These are phyloP conservation scores for Jamesozyma gamospora DNA, from an alignment of 805 yeast species.

Conservation along the genomic window DNA sequence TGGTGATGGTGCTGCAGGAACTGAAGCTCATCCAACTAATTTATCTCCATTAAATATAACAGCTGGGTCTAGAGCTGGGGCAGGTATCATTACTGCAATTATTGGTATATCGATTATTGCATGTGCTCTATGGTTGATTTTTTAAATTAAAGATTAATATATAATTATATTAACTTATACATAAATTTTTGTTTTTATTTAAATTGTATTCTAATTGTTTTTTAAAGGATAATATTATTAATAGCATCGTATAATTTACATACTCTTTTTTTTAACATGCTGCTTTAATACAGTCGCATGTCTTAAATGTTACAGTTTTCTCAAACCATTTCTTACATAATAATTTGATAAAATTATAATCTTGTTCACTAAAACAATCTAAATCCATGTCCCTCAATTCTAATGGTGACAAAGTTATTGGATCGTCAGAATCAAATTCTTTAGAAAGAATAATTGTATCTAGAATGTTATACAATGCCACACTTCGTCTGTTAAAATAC, in stretches of 20 bases:
- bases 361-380: conserved; percentile 29
- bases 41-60: conserved; percentile 35
- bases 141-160: conserved; percentile 8
- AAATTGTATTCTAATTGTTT: no score
- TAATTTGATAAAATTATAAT: conserved; percentile 16
- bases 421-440: conserved; percentile 8
- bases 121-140: conserved; percentile 37
- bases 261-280: conserved; percentile 4
- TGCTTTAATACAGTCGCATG: conserved; percentile 1
- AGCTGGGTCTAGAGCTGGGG: conserved; percentile 52
- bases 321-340: conserved; percentile 19
- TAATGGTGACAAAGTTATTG: conserved; percentile 11
- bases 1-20: conserved; percentile 65
- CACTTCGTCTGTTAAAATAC: conserved; percentile 16
- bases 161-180: background rate
- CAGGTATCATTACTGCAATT: conserved; percentile 54
- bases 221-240: no score
- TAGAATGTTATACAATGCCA: conserved; percentile 9
- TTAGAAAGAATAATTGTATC: conserved; percentile 10
- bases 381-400: conserved; percentile 17
- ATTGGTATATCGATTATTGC: conserved; percentile 38
- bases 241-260: no score
- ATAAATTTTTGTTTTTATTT: no score
- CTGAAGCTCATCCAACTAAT: conserved; percentile 32
- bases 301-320: conserved; percentile 6